Evolutionary conservation across 1,284 basidiomycete species (phyloP), one percentile per base, ranked within the genome.

Genomic region (Xerocomus minutiporus): DNA sequence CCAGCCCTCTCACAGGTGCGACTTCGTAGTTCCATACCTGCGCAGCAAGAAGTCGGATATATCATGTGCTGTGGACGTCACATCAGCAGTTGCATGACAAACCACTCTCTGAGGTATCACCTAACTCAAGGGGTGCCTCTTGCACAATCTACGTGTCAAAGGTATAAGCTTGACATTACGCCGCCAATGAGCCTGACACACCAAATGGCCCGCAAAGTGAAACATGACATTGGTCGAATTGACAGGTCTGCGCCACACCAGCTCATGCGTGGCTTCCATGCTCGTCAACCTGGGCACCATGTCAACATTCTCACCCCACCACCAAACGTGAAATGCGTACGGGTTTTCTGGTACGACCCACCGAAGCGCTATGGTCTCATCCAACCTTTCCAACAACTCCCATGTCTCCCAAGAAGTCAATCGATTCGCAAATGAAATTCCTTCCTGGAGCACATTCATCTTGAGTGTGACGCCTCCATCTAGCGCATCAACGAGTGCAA

Each of bases 211-310:
- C 31, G 80, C 76, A 36, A 64, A 72, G 9, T 67, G 58, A 48
- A 88, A 75, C n/a, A 76, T 66, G 2, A 80, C 66, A 62, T 89
- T 86, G 11, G 76, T 77, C 29, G 81, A 63, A 59, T 88, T 86
- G 48, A 58, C 71, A 2, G 79, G 75, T 34, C 86, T 69, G 32
- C 50, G 61, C 15, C 59, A 86, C 9, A 84, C 82, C 25, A 75
- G 68, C 47, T 76, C 68, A 49, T 66, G 63, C 23, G 75, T 75
- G 25, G 66, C 55, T 8, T 74, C 71, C 11, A 69, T 67, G 9
- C 64, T 63, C 7, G 75, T 72, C 31, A 77, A 58, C 34, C 76
- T 76, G 31, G 25, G 6, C 3, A 4, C 8, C 5, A n/a, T 20
- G 29, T 61, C 43, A 57, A 38, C 12, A 43, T 42, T 28, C 15